Evolutionary conservation across 805 yeast species (phyloP), one percentile per base, ranked within the genome.

Genomic region (Kockiozyma suomiensis): DNA sequence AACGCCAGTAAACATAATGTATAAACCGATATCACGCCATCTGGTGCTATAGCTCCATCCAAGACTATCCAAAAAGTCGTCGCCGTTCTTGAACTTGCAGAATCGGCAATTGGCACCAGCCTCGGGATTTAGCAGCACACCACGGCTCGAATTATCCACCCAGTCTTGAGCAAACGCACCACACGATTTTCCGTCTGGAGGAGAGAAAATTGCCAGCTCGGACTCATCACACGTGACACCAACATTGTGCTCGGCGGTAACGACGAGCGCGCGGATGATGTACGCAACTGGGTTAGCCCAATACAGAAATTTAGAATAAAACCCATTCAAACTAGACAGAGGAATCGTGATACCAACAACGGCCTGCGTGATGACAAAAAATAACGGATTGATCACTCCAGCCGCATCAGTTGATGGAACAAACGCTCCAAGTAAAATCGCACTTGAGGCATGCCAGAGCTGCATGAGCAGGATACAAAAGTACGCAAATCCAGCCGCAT

Each of bases 321-420:
- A 88, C n/a, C 90, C 84, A 32, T 88, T 88, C 76, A 76, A 61
- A 33, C 73, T 76, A 19, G 76, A 70, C 46, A 84, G 81, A 25
- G 82, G 76, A 15, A 82, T 84, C 75, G 88, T 76, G 46, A 86
- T 89, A 79, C 96, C 96, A 79, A 90, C 86, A 82, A 88, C 87
- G 56, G 82, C 81, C 74, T 88, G 75, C 41, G 83, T 77, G 78
- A 86, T 74, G 1, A 87, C 82, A 73, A 84, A 86, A 62, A 85
- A 69, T 67, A 87, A 69, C 38, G 81, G 75, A 0, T 83, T 80
- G 57, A 84, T 61, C 50, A 79, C 76, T 69, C 86, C 86, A 0
- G 90, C 85, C 2, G 72, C 68, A 62, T 68, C 66, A 67, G 66
- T 68, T 70, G 80, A 70, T 76, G 72, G 63, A 76, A 54, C 56